These are phyloP conservation scores for Thymus quinquecostatus DNA, from an alignment of 257 asterid species.

Conservation along the genomic window DNA sequence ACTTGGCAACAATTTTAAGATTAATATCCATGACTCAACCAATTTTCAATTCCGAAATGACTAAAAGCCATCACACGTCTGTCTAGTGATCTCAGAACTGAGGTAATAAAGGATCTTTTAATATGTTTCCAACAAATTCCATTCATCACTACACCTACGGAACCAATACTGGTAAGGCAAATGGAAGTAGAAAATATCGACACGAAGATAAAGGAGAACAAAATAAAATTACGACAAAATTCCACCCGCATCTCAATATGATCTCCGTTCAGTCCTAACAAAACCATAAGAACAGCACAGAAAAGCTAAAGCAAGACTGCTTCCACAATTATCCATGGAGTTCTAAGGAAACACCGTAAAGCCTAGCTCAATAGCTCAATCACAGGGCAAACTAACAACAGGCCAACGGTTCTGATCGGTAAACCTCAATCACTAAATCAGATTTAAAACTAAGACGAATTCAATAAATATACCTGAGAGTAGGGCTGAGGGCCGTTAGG, in stretches of 20 bases:
- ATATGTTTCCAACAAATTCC: background rate
- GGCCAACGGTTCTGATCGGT: background rate
- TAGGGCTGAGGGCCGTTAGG: constrained; percentile 56
- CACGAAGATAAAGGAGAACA: background rate
- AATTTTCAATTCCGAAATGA: background rate
- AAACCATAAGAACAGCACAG: constrained; percentile 15
- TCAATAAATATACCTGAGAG: constrained; percentile 45
- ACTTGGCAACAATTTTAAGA: background rate
- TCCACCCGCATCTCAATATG: constrained; percentile 10
- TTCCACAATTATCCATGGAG: constrained; percentile 3
- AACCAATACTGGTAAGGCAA: constrained; percentile 13
- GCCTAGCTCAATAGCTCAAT: constrained; percentile 32
- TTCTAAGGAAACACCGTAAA: background rate
- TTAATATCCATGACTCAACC: too few species aligned
- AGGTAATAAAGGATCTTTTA: background rate
- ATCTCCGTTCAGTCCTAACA: constrained; percentile 6
- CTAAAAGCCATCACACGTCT: background rate
- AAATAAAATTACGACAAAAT: background rate
- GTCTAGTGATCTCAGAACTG: background rate
- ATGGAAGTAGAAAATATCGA: background rate
- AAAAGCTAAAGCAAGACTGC: constrained; percentile 24
- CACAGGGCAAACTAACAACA: constrained; percentile 21
- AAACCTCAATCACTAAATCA: constrained; percentile 2
- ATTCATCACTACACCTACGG: background rate
- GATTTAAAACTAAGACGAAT: background rate